Evolutionary conservation across 2,329 filamentous ascomycete genomes (phyloP).

Genomic region (Aspergillus sp.): DNA sequence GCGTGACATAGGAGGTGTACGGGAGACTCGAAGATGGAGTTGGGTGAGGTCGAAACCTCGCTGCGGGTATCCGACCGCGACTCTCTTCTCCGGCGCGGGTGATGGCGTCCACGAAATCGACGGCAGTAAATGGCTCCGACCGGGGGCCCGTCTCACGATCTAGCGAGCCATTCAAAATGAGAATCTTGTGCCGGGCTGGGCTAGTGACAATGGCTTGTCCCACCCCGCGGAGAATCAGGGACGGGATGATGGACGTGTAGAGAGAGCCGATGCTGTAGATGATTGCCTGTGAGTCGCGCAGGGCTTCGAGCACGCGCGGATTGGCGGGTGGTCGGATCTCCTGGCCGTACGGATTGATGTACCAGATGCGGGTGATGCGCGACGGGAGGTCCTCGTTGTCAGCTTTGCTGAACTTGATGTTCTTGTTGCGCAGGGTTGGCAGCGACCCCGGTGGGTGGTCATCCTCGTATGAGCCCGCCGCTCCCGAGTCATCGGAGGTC

Average conservation of each 20-base stretch:
- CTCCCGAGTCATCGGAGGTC: slow-evolving; percentile 21
- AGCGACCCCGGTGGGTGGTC: slow-evolving; percentile 61
- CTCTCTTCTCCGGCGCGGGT: slow-evolving; percentile 71
- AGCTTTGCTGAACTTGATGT: slow-evolving; percentile 77
- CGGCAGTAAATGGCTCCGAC: slow-evolving; percentile 62
- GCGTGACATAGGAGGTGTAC: slow-evolving; percentile 71
- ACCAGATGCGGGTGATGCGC: slow-evolving; percentile 82
- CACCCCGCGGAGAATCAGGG: slow-evolving; percentile 72
- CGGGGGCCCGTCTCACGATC: slow-evolving; percentile 84
- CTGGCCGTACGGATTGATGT: slow-evolving; percentile 98
- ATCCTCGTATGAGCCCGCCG: slow-evolving; percentile 39
- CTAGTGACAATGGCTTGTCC: slow-evolving; percentile 60
- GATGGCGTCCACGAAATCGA: slow-evolving; percentile 80
- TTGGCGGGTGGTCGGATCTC: slow-evolving; percentile 86
- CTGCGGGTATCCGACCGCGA: slow-evolving; percentile 43
- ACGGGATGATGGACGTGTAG: slow-evolving; percentile 85
- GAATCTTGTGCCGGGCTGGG: slow-evolving; percentile 64
- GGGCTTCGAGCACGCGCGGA: slow-evolving; percentile 69
- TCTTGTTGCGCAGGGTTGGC: slow-evolving; percentile 73
- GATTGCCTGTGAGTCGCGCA: slow-evolving; percentile 64
- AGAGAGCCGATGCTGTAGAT: slow-evolving; percentile 93
- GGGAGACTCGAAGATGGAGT: slow-evolving; percentile 36
- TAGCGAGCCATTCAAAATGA: slow-evolving; percentile 78
- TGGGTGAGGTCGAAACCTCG: slow-evolving; percentile 5
- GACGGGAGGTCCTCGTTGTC: slow-evolving; percentile 76